Conservation (phyloP, 257 asterid genomes). For the Primulina huaijiensis region DNA sequence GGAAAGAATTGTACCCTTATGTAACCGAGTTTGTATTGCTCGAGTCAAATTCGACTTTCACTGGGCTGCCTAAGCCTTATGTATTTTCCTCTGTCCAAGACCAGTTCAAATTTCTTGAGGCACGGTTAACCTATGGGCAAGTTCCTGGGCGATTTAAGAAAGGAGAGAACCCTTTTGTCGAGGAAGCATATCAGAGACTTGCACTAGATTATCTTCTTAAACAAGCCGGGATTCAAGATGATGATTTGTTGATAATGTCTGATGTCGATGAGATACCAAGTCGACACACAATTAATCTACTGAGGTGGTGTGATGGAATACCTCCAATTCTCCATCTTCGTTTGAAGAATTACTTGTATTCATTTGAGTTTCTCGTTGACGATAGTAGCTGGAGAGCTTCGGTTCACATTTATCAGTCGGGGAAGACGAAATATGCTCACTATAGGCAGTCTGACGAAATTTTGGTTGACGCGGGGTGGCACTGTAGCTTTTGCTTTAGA, state of each 20-base stretch:
- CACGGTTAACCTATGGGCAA: constrained; percentile 72
- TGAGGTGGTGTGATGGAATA: constrained; percentile 75
- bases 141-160: constrained; percentile 65
- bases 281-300: constrained; percentile 64
- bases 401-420: constrained; percentile 17
- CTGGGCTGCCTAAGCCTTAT: constrained; percentile 66
- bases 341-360: constrained; percentile 68
- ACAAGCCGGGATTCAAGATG: constrained; percentile 80
- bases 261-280: constrained; percentile 38
- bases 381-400: constrained; percentile 86
- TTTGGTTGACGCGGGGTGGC: constrained; percentile 22
- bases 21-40: constrained; percentile 28
- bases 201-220: constrained; percentile 49
- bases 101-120: constrained; percentile 58
- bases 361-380: constrained; percentile 74
- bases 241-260: constrained; percentile 68
- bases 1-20: constrained; percentile 79
- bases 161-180: constrained; percentile 78
- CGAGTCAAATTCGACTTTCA: constrained; percentile 82
- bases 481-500: constrained; percentile 31
- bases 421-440: constrained; percentile 23
- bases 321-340: constrained; percentile 78
- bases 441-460: constrained; percentile 19
- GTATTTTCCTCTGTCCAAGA: constrained; percentile 50
- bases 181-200: constrained; percentile 65